Evolutionary conservation across 345 rosid genomes (phyloP).

Genomic region (Boechera divaricarpa): DNA sequence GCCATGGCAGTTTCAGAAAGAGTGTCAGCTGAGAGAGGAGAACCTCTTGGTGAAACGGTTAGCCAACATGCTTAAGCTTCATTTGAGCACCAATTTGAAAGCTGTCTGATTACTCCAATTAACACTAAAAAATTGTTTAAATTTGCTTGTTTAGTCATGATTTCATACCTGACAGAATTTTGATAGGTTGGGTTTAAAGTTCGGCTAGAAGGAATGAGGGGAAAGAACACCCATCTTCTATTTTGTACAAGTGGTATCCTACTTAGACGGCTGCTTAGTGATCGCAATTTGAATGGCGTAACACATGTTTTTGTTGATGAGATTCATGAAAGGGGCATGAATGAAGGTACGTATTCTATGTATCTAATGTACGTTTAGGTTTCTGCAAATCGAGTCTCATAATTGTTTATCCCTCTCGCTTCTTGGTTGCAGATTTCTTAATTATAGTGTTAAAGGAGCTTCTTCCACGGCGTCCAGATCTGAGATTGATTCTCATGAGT

Average conservation of each 20-base stretch:
- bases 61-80: conserved; percentile 43
- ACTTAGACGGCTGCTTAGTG: conserved; percentile 86
- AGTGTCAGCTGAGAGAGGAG: conserved; percentile 96
- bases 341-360: conserved; percentile 71
- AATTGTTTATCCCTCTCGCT: conserved; percentile 3
- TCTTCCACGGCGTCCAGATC: conserved; percentile 91
- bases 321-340: conserved; percentile 99
- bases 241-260: conserved; percentile 98
- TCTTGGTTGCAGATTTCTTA: conserved; percentile 72
- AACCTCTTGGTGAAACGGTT: conserved; percentile 96
- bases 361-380: conserved; percentile 14
- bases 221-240: conserved; percentile 89
- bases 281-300: conserved; percentile 84
- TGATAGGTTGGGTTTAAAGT: conserved; percentile 98
- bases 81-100: neutral
- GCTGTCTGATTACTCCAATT: conserved; percentile 14
- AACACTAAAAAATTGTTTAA: neutral
- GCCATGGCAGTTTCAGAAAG: conserved; percentile 98
- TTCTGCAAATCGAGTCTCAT: conserved; percentile 19
- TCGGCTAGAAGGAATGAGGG: conserved; percentile 95
- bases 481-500: conserved; percentile 96
- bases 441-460: conserved; percentile 96
- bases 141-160: conserved; percentile 51
- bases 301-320: conserved; percentile 99
- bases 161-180: conserved; percentile 64